Percentiles rank a stretch among this genome's conserved stretches.
Evolutionary conservation across 148 eudicot species (phyloP).

Genomic region (Amaranthus cruentus): DNA sequence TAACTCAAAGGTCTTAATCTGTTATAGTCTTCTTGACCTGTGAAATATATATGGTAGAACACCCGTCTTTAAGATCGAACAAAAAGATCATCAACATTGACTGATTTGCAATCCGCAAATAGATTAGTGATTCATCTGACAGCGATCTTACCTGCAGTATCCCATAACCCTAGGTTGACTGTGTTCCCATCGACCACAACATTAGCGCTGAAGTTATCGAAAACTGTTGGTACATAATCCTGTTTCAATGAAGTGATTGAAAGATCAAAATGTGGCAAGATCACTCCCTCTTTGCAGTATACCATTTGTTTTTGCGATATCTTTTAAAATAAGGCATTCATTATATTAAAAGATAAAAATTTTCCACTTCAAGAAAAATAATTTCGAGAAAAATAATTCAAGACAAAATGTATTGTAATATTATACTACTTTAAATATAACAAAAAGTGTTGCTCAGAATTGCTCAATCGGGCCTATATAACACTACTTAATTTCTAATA

Average conservation of each 20-base stretch:
- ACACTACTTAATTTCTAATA: too few relatives aligned
- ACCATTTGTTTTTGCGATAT: too few relatives aligned
- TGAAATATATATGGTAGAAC: background rate
- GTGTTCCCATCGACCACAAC: background rate
- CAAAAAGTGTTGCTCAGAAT: too few relatives aligned
- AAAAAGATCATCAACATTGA: background rate
- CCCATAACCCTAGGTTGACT: background rate
- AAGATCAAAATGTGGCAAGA: background rate
- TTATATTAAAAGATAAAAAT: too few relatives aligned
- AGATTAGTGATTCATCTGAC: background rate
- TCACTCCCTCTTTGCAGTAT: background rate
- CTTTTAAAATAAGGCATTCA: too few relatives aligned
- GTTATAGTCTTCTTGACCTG: conserved; percentile 64
- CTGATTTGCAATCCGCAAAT: too few relatives aligned
- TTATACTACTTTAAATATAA: too few relatives aligned
- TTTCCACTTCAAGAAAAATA: too few relatives aligned
- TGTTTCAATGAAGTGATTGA: background rate
- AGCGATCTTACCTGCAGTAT: background rate
- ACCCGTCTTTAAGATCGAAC: background rate
- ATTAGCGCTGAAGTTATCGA: background rate
- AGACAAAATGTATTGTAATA: too few relatives aligned
- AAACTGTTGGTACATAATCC: background rate
- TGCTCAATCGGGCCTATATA: too few relatives aligned
- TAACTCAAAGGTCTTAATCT: conserved; percentile 62
- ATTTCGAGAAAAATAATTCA: too few relatives aligned